These are phyloP conservation scores for Suhomyces chickasaworum DNA, from an alignment of 1,139 yeast genomes.

Conservation along the genomic window DNA sequence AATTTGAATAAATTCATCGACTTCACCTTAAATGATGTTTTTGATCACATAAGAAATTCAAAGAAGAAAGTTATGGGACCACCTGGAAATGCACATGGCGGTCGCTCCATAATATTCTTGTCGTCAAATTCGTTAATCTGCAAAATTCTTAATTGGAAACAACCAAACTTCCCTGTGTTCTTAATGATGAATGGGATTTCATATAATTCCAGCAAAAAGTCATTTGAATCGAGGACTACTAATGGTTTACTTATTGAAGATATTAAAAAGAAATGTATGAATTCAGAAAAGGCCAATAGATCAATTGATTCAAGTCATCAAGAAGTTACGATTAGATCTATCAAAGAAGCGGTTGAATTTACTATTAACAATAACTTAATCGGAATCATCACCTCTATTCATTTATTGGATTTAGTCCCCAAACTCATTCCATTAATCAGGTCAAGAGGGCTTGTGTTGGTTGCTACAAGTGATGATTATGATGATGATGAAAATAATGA, in stretches of 20 bases:
- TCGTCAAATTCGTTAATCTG: slow-evolving; percentile 88
- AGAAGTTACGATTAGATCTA: slow-evolving; percentile 47
- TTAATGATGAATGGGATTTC: slow-evolving; percentile 73
- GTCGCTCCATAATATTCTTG: slow-evolving; percentile 74
- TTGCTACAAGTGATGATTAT: slow-evolving; percentile 55
- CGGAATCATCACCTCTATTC: slow-evolving; percentile 78
- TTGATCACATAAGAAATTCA: slow-evolving; percentile 70
- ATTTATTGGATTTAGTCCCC: slow-evolving; percentile 71
- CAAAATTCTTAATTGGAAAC: slow-evolving; percentile 95
- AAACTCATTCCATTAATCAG: slow-evolving; percentile 74
- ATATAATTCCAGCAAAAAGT: slow-evolving; percentile 30
- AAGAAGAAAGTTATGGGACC: slow-evolving; percentile 28
- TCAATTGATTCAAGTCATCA: slow-evolving; percentile 31
- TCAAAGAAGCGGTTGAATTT: slow-evolving; percentile 58
- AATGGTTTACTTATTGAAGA: slow-evolving; percentile 43
- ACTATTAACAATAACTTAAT: slow-evolving; percentile 80
- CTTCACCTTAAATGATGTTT: slow-evolving; percentile 66
- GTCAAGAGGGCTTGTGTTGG: slow-evolving; percentile 78
- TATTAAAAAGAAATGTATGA: slow-evolving; percentile 10
- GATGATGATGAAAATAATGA: slow-evolving; percentile 33
- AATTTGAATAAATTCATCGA: slow-evolving; percentile 77
- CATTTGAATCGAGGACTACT: slow-evolving; percentile 45
- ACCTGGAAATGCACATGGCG: slow-evolving; percentile 21
- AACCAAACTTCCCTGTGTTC: slow-evolving; percentile 95
- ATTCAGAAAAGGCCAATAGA: not conserved